phyloP scores from a whole-genome alignment of 1,284 basidiomycete species.

The Apiotrichum akiyoshidainum region DNA sequence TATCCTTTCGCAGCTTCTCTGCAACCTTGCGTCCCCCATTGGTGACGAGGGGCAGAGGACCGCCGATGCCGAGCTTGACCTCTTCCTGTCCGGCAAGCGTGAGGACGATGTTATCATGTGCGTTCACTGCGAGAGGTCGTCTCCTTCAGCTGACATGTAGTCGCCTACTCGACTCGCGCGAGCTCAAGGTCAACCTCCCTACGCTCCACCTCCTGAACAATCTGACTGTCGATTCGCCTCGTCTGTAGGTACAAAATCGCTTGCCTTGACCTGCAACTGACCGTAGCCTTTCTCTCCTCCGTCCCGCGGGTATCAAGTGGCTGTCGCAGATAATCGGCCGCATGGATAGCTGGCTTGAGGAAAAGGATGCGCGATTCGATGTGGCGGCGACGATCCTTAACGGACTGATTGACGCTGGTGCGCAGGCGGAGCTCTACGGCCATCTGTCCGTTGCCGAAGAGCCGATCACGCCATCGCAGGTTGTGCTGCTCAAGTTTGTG shows the following conservation, averaged over 20 bases:
- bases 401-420: constrained; percentile 47
- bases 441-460: constrained; percentile 54
- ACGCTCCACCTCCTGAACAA: constrained; percentile 70
- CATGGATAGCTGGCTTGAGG: constrained; percentile 65
- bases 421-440: constrained; percentile 27
- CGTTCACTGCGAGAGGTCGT: constrained; percentile 32
- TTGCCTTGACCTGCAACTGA: too few species aligned
- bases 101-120: constrained; percentile 64
- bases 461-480: constrained; percentile 76
- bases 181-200: constrained; percentile 61
- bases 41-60: constrained; percentile 18
- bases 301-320: constrained; percentile 27
- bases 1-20: constrained; percentile 39
- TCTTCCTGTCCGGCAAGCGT: constrained; percentile 37
- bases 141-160: constrained; percentile 50
- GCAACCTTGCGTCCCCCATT: constrained; percentile 43
- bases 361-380: constrained; percentile 65
- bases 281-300: constrained; percentile 13
- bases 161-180: constrained; percentile 67
- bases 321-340: constrained; percentile 54
- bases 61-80: constrained; percentile 20
- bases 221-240: constrained; percentile 59
- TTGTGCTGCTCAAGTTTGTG: constrained; percentile 74
- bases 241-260: constrained; percentile 64
- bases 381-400: constrained; percentile 61